These are phyloP conservation scores for Dryas integrifolia DNA, from an alignment of 331 rosid species.

Conservation along the genomic window DNA sequence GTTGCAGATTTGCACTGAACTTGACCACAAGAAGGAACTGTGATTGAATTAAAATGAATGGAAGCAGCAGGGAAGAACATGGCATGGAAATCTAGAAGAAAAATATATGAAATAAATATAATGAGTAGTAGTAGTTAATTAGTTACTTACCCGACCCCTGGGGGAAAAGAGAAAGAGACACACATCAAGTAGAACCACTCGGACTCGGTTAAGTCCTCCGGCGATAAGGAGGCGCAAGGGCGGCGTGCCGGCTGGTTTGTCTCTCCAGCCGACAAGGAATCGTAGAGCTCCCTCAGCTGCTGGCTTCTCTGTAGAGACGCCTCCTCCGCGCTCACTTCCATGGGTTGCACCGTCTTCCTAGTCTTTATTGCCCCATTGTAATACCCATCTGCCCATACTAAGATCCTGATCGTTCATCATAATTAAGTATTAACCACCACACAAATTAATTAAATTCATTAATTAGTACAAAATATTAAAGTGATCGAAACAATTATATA, in stretches of 20 bases:
- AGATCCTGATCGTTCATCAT: constrained; percentile 41
- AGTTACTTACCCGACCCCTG: constrained; percentile 76
- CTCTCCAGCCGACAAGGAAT: constrained; percentile 71
- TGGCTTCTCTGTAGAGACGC: constrained; percentile 87
- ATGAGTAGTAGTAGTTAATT: not conserved
- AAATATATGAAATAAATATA: not conserved
- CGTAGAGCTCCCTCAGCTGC: constrained; percentile 92
- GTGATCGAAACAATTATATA: too few relatives aligned
- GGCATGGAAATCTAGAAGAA: not conserved
- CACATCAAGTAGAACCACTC: constrained; percentile 99
- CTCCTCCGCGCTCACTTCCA: constrained; percentile 83
- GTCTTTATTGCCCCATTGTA: constrained; percentile 97
- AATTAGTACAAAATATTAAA: not conserved
- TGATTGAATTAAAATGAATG: not conserved
- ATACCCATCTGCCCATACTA: constrained; percentile 90
- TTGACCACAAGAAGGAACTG: constrained; percentile 8
- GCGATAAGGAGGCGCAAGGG: constrained; percentile 84
- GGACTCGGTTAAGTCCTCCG: constrained; percentile 92
- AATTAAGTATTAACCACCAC: not conserved
- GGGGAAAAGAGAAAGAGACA: constrained; percentile 85
- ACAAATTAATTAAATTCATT: not conserved
- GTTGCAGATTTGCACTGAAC: constrained; percentile 5
- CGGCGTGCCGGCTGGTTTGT: constrained; percentile 69
- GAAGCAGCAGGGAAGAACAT: not conserved
- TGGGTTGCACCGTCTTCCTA: constrained; percentile 82